Percentiles rank a stretch among this genome's conserved stretches.
These are phyloP conservation scores for Codiaeum variegatum DNA, from an alignment of 441 rosid genomes.

Conservation along the genomic window DNA sequence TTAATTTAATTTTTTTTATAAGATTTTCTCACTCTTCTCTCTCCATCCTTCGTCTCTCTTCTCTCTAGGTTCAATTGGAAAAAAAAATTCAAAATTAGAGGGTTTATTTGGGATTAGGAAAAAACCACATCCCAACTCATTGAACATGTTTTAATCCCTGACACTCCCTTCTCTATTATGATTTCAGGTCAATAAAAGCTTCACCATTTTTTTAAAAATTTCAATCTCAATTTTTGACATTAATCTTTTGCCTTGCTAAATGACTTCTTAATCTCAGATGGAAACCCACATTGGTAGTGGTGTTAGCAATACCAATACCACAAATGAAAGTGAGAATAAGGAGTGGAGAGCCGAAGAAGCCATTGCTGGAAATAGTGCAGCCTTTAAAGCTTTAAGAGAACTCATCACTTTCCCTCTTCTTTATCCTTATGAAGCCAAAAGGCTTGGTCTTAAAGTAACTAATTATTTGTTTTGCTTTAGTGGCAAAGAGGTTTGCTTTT, in stretches of 20 bases:
- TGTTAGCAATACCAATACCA: conserved; percentile 10
- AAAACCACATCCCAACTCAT: too few species aligned
- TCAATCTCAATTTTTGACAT: too few species aligned
- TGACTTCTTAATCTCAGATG: conserved; percentile 1
- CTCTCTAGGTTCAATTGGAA: too few species aligned
- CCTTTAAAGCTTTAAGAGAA: conserved; percentile 76
- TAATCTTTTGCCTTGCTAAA: not conserved
- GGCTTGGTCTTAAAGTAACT: conserved; percentile 71
- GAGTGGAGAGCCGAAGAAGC: conserved; percentile 70
- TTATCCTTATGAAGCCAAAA: conserved; percentile 62
- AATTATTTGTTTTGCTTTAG: conserved; percentile 30
- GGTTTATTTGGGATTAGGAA: too few species aligned
- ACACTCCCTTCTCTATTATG: too few species aligned
- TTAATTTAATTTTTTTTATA: too few species aligned
- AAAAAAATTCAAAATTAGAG: too few species aligned
- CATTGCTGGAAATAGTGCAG: conserved; percentile 66
- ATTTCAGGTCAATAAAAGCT: too few species aligned
- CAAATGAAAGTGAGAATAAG: not conserved
- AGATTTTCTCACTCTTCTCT: too few species aligned
- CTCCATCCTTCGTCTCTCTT: too few species aligned
- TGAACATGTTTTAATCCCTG: too few species aligned
- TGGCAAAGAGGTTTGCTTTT: conserved; percentile 85
- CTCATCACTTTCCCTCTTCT: conserved; percentile 67
- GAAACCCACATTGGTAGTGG: conserved; percentile 19
- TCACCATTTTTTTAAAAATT: too few species aligned